Conservation (phyloP, 2,329 filamentous ascomycete genomes). For the Colletotrichum acutatum region DNA sequence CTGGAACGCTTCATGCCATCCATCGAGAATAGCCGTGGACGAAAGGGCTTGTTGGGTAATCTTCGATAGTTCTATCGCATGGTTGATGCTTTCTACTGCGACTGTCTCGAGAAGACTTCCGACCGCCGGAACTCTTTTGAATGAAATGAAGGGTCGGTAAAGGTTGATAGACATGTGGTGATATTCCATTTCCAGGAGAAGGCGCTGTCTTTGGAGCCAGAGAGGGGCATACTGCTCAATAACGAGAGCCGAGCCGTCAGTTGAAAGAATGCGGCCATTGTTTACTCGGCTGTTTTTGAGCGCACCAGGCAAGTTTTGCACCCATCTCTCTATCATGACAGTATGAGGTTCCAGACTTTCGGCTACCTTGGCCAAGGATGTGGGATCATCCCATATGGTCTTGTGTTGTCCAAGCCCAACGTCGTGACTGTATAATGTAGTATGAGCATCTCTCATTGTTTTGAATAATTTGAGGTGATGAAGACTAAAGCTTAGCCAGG, state of each 20-base stretch:
- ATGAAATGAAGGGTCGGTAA: slow-evolving; percentile 53
- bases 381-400: slow-evolving; percentile 39
- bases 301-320: slow-evolving; percentile 46
- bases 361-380: slow-evolving; percentile 42
- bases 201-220: slow-evolving; percentile 54
- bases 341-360: slow-evolving; percentile 41
- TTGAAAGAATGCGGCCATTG: slow-evolving; percentile 48
- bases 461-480: not conserved
- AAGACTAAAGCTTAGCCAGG: slow-evolving; percentile 5
- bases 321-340: slow-evolving; percentile 44
- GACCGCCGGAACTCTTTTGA: slow-evolving; percentile 37
- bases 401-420: not conserved
- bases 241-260: slow-evolving; percentile 46
- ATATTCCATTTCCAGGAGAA: slow-evolving; percentile 55
- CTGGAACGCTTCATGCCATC: slow-evolving; percentile 41
- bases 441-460: not conserved
- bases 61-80: slow-evolving; percentile 42
- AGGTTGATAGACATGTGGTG: slow-evolving; percentile 52
- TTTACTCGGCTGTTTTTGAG: slow-evolving; percentile 50
- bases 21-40: slow-evolving; percentile 42
- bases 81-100: slow-evolving; percentile 41
- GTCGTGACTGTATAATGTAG: not conserved
- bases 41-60: slow-evolving; percentile 42
- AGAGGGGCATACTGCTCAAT: slow-evolving; percentile 47
- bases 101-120: slow-evolving; percentile 39